These are phyloP conservation scores for Berkeleyomyces basicola DNA, from an alignment of 2,329 filamentous ascomycete species.

Conservation along the genomic window DNA sequence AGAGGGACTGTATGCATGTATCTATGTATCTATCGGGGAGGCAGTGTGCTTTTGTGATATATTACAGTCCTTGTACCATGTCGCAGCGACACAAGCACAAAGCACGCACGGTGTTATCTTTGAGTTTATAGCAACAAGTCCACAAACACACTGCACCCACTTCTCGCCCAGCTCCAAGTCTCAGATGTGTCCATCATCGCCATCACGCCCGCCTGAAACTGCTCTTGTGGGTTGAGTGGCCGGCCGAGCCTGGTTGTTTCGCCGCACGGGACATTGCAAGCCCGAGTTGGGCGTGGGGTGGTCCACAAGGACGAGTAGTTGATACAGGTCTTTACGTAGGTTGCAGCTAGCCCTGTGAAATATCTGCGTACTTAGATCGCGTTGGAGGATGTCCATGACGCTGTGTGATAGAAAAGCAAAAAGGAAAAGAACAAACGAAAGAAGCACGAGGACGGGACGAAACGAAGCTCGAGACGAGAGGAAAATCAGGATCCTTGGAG, in stretches of 20 bases:
- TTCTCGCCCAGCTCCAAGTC: background rate
- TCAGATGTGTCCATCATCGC: background rate
- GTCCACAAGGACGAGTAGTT: too few species aligned
- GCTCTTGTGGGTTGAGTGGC: background rate
- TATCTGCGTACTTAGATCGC: too few species aligned
- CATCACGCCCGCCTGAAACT: constrained; percentile 10
- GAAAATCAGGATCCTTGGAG: constrained; percentile 6
- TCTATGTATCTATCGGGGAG: too few species aligned
- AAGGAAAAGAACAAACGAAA: background rate
- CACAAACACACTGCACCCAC: background rate
- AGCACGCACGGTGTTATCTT: background rate
- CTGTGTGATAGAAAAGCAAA: background rate
- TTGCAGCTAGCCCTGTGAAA: too few species aligned
- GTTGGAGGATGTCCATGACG: too few species aligned
- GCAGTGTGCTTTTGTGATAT: too few species aligned
- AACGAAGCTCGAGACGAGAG: constrained; percentile 7
- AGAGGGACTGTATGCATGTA: background rate
- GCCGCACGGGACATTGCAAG: too few species aligned
- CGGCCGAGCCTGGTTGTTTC: constrained; percentile 1
- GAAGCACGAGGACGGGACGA: constrained; percentile 4
- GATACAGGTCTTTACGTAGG: too few species aligned
- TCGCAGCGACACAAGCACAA: background rate
- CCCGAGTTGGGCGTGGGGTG: too few species aligned
- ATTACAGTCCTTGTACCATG: background rate
- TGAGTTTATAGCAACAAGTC: background rate